These are phyloP conservation scores for Alternaria atra DNA, from an alignment of 2,329 filamentous ascomycete species.

Conservation along the genomic window DNA sequence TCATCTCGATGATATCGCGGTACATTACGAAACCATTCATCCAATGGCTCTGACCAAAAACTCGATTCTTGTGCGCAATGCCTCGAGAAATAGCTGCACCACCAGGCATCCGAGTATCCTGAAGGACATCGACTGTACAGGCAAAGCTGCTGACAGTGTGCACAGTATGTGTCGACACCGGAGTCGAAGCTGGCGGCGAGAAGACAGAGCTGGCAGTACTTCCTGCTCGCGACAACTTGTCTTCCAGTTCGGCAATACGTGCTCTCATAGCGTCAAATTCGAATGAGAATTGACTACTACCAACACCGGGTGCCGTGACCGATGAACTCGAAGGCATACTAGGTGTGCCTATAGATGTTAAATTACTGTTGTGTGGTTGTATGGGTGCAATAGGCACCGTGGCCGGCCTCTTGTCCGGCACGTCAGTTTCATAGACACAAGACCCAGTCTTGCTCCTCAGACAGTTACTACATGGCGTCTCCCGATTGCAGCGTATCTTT, in stretches of 20 bases:
- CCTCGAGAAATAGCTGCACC: conserved; percentile 51
- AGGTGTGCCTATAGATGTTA: not conserved
- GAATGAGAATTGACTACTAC: conserved; percentile 22
- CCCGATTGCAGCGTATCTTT: conserved; percentile 70
- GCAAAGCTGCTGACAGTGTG: conserved; percentile 53
- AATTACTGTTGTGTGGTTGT: not conserved
- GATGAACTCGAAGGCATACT: not conserved
- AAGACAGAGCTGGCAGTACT: conserved; percentile 14
- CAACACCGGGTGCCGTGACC: conserved; percentile 13
- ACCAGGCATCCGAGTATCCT: conserved; percentile 47
- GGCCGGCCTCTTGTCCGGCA: conserved; percentile 3
- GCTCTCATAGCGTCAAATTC: conserved; percentile 53
- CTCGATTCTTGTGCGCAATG: conserved; percentile 64
- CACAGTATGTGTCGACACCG: conserved; percentile 38
- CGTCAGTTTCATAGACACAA: conserved; percentile 61
- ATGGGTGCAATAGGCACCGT: conserved; percentile 6
- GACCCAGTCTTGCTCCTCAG: conserved; percentile 59
- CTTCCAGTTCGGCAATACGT: conserved; percentile 57
- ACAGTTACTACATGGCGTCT: conserved; percentile 68
- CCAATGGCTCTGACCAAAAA: conserved; percentile 68
- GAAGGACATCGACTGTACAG: conserved; percentile 57
- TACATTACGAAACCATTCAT: conserved; percentile 59
- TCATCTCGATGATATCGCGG: conserved; percentile 55
- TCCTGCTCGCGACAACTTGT: conserved; percentile 40
- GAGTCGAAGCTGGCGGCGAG: conserved; percentile 14